Evolutionary conservation across 139 green algal species (phyloP).

Genomic region (Bryopsis sp.): DNA sequence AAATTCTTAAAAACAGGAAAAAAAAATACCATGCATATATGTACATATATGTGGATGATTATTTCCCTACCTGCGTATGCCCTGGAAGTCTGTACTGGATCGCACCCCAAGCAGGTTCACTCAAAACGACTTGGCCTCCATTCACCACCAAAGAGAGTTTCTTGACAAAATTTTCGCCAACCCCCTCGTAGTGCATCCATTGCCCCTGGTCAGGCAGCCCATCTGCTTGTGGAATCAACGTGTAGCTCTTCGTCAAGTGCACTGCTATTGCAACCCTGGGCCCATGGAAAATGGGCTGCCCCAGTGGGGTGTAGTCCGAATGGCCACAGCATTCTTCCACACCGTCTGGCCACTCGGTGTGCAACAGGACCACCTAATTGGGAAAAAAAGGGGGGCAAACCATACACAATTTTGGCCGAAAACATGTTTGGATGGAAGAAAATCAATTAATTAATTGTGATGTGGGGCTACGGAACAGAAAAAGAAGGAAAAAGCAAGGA

Average conservation of each 20-base stretch:
- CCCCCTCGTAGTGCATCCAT: slow-evolving; percentile 37
- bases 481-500: no score
- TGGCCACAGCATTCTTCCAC: neutral
- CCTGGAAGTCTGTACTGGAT: slow-evolving; percentile 53
- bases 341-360: neutral
- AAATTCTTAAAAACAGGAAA: no score
- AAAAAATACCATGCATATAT: no score
- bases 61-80: no score
- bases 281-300: slow-evolving; percentile 14
- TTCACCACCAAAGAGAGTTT: slow-evolving; percentile 32
- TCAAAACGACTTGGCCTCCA: slow-evolving; percentile 66
- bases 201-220: neutral
- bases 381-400: no score
- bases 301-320: no score
- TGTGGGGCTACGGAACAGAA: no score
- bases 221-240: neutral
- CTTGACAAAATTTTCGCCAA: slow-evolving; percentile 34
- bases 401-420: no score
- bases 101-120: slow-evolving; percentile 52
- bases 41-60: no score
- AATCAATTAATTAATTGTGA: no score
- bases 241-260: slow-evolving; percentile 3
- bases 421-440: no score
- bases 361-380: slow-evolving; percentile 33
- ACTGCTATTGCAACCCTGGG: slow-evolving; percentile 7